Percentiles rank a stretch among this genome's conserved stretches.
Evolutionary conservation across 2,329 filamentous ascomycete species (phyloP).

Genomic region (Calcarisporium arbuscula): DNA sequence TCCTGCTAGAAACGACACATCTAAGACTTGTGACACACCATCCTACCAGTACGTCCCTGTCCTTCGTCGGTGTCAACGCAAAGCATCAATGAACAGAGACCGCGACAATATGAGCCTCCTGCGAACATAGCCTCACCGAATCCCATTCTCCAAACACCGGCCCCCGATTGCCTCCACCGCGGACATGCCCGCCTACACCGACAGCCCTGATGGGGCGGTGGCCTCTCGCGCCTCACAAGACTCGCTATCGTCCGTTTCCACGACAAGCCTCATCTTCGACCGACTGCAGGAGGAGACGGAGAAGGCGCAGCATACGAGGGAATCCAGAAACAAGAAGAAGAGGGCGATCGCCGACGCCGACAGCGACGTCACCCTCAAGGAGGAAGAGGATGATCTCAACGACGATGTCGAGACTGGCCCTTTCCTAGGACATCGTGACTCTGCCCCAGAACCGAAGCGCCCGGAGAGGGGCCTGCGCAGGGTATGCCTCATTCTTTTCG

Average conservation of each 20-base stretch:
- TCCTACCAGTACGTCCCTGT: too few relatives aligned
- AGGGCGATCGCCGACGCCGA: conserved; percentile 19
- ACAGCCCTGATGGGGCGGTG: conserved; percentile 12
- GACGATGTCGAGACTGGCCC: conserved; percentile 44
- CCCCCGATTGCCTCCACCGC: too few relatives aligned
- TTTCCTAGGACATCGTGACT: conserved; percentile 37
- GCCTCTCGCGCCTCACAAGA: conserved; percentile 37
- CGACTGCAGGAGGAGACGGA: conserved; percentile 55
- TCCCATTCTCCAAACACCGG: too few relatives aligned
- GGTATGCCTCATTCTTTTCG: conserved; percentile 53
- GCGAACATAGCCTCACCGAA: too few relatives aligned
- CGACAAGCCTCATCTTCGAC: conserved; percentile 76
- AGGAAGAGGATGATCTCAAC: conserved; percentile 19
- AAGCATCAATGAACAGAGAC: too few relatives aligned
- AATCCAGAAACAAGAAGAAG: conserved; percentile 11
- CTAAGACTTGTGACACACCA: too few relatives aligned
- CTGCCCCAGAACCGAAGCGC: conserved; percentile 32
- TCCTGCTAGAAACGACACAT: too few relatives aligned
- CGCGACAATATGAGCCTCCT: too few relatives aligned
- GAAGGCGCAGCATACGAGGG: too few relatives aligned
- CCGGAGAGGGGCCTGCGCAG: conserved; percentile 59
- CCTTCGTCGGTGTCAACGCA: too few relatives aligned
- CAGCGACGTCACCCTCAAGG: conserved; percentile 27
- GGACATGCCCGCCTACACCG: too few relatives aligned
- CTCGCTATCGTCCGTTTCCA: conserved; percentile 72